Percentiles rank a stretch among this genome's conserved stretches.
Evolutionary conservation across 305 asterid species (phyloP).

Genomic region (Rubia peregrina): DNA sequence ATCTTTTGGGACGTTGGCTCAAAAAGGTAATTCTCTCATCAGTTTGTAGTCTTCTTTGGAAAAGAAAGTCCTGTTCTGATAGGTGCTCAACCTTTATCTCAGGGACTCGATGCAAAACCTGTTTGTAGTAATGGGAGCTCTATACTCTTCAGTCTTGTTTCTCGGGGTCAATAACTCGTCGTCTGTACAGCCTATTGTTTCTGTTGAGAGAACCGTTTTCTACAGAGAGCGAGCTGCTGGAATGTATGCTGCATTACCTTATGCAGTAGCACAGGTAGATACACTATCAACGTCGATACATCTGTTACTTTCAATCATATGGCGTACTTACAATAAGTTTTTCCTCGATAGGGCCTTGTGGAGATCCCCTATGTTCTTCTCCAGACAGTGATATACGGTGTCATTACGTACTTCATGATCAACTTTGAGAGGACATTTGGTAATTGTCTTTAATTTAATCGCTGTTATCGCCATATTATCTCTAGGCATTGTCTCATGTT

Average conservation of each 20-base stretch:
- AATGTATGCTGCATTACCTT: slow-evolving; percentile 67
- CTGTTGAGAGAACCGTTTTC: slow-evolving; percentile 82
- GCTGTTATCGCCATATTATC: not conserved
- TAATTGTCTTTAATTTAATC: slow-evolving; percentile 12
- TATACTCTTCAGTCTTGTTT: slow-evolving; percentile 61
- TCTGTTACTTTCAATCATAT: not conserved
- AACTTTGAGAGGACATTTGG: slow-evolving; percentile 71
- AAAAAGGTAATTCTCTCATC: slow-evolving; percentile 37
- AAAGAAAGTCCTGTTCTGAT: not conserved
- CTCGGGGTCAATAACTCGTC: slow-evolving; percentile 82
- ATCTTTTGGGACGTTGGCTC: slow-evolving; percentile 83
- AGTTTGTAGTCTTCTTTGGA: not conserved
- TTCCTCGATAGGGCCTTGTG: slow-evolving; percentile 51
- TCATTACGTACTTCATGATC: slow-evolving; percentile 78
- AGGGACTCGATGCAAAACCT: slow-evolving; percentile 69
- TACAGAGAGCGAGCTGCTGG: slow-evolving; percentile 90
- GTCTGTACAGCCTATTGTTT: slow-evolving; percentile 79
- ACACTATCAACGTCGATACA: not conserved
- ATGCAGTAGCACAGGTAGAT: slow-evolving; percentile 68
- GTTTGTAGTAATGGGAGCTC: slow-evolving; percentile 71
- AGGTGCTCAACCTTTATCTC: slow-evolving; percentile 19
- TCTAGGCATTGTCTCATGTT: not conserved
- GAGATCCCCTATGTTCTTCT: slow-evolving; percentile 70
- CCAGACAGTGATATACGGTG: slow-evolving; percentile 60
- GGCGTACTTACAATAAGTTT: not conserved